Conservation (phyloP, 2,329 filamentous ascomycete genomes). For the Fusarium sp. region DNA sequence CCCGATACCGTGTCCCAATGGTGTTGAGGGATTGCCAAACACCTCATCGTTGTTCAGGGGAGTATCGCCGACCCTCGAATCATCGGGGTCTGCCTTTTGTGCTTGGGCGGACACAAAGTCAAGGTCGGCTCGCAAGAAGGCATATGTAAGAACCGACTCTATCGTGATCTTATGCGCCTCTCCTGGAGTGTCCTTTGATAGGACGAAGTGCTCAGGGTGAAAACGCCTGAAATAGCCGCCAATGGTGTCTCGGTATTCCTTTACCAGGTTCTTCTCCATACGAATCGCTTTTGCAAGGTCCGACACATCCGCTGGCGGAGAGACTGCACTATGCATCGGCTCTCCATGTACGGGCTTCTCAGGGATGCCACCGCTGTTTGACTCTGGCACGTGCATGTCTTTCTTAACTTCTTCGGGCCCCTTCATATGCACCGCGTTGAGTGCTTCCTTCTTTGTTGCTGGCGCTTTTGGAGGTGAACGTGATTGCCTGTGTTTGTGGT, state of each 20-base stretch:
- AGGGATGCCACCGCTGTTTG: slow-evolving; percentile 52
- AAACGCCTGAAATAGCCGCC: slow-evolving; percentile 97
- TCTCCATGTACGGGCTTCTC: slow-evolving; percentile 56
- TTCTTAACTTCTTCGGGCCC: slow-evolving; percentile 62
- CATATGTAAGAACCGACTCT: slow-evolving; percentile 88
- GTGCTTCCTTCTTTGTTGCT: slow-evolving; percentile 46
- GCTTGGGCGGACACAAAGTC: slow-evolving; percentile 95
- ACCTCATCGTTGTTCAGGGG: slow-evolving; percentile 91
- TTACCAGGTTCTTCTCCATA: slow-evolving; percentile 80
- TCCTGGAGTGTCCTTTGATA: slow-evolving; percentile 52
- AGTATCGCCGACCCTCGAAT: slow-evolving; percentile 78
- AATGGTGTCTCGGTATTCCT: slow-evolving; percentile 85
- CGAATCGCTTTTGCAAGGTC: slow-evolving; percentile 75
- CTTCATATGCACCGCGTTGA: slow-evolving; percentile 64
- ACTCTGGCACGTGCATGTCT: slow-evolving; percentile 55
- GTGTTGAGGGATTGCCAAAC: slow-evolving; percentile 73
- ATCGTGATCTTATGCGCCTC: slow-evolving; percentile 69
- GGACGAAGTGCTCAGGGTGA: slow-evolving; percentile 81
- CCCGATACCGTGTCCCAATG: slow-evolving; percentile 76
- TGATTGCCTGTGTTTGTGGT: slow-evolving; percentile 38
- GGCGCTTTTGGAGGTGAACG: slow-evolving; percentile 35
- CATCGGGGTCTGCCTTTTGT: slow-evolving; percentile 81
- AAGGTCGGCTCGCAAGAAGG: slow-evolving; percentile 93
- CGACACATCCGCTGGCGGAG: slow-evolving; percentile 66
- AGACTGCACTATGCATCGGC: slow-evolving; percentile 56